Evolutionary conservation across 495 filamentous ascomycete genomes (phyloP), one percentile per base, ranked within the genome.

Genomic region (Xylaria castorea): DNA sequence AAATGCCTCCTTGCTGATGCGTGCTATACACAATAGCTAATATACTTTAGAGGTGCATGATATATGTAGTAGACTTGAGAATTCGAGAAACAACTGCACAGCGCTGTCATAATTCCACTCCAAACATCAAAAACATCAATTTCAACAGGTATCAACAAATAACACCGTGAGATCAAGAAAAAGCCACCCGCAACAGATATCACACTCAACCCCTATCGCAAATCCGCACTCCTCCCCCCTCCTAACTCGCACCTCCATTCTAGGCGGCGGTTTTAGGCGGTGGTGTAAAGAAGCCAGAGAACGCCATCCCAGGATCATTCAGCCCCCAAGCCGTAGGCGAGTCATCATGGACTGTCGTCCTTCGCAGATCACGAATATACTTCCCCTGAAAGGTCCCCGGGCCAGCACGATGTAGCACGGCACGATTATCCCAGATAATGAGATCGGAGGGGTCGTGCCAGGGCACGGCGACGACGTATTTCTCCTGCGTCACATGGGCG

Each of bases 381-480:
- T 83, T 86, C 3, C 85, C 84, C 71, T 84, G 83, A 65, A 86
- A 90, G 1, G 68, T 75, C 1, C 89, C 89, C 7, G 82, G 82
- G 0, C 82, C 83, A 0, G 85, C 87, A 4, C 87, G 80, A 74
- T 91, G 89, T 81, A 89, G 80, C 42, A 87, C 85, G 34, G 80
- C 82, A 0, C 85, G 84, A 74, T 90, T 91, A 70, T 91, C 89
- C 89, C 89, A 91, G 30, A 89, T 83, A 9, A 90, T 77, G 75
- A 90, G 66, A 75, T 90, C 89, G 0, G 87, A 82, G 0, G 76
- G 69, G 14, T 81, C 71, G 55, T 85, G 67, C 88, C 89, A 90
- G 44, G 77, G 74, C 5, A 90, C 82, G 3, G 77, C 81, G 7
- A 87, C 55, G 1, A 81, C 79, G 75, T 87, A 87, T 66, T 87